A percentile compares a stretch with the other conserved stretches of the same genome.
Evolutionary conservation across 1,139 yeast species (phyloP).

Genomic region (Geotrichum candidum): DNA sequence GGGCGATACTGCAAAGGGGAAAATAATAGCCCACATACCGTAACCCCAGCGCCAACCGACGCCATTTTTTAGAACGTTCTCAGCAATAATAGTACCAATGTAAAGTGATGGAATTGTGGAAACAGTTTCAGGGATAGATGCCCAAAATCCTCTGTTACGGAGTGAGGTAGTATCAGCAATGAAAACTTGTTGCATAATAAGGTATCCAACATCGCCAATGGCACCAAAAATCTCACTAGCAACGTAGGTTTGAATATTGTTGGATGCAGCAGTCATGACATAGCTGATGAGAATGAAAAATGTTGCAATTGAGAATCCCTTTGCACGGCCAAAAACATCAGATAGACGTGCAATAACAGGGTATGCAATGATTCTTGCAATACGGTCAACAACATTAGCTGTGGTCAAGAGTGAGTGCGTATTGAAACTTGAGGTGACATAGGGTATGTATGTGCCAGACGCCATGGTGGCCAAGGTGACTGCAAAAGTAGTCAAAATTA

Average conservation of each 20-base stretch:
- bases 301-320: constrained; percentile 36
- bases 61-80: constrained; percentile 15
- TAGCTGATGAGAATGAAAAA: constrained; percentile 31
- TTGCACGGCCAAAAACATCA: constrained; percentile 39
- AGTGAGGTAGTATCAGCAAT: constrained; percentile 38
- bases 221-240: constrained; percentile 36
- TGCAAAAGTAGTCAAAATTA: constrained; percentile 38
- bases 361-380: constrained; percentile 37
- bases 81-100: constrained; percentile 19
- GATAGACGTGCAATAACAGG: constrained; percentile 39
- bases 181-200: constrained; percentile 36
- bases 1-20: constrained; percentile 57
- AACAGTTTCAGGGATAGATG: constrained; percentile 8
- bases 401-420: constrained; percentile 39
- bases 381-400: constrained; percentile 38
- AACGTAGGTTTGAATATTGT: constrained; percentile 32
- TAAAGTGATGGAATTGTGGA: constrained; percentile 7
- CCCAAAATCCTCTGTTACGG: constrained; percentile 34
- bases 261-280: constrained; percentile 33
- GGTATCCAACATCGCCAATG: constrained; percentile 36
- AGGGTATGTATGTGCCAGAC: constrained; percentile 36
- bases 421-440: constrained; percentile 38
- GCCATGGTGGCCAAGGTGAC: constrained; percentile 38
- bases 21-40: constrained; percentile 69
- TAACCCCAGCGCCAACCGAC: constrained; percentile 57